Evolutionary conservation across 148 eudicot genomes (phyloP), one percentile per base, ranked within the genome.

Genomic region (Rhododendron henanense): DNA sequence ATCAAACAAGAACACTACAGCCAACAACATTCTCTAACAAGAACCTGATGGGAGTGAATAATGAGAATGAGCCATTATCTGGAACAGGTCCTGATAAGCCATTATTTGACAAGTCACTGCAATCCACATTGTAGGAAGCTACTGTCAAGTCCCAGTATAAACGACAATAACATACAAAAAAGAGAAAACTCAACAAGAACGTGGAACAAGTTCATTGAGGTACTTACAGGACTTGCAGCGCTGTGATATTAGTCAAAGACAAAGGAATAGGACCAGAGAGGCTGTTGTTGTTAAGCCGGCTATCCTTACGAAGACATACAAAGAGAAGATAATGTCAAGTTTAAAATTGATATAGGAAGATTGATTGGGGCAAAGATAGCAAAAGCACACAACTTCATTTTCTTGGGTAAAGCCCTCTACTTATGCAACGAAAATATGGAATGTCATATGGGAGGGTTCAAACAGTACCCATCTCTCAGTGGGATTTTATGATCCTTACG

Each of bases 1-100:
- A 44, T 75, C 73, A 65, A 39, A 59, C 69, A 77, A 73, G 67
- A 19, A 25, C 69, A 50, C 48, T 21, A 51, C 4, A 39, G 33
- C 14, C 39, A 65, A 41, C 39, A 69, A 69, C 44, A 65, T 13
- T 44, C 51, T 84, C 18, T 35, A 41, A 50, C 8, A 74, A 69
- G 14, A 86, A 93, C 95, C 95, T 93, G 89, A 89, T 90, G 80
- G 90, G 91, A 65, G 92, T 90, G 71, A 92, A 91, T 28, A 90
- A 79, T 80, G 92, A 90, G 83, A 92, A 92, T 21, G 94, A 91
- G 81, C 93, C 94, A 87, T 88, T 92, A 71, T 87, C 89, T 59
- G 94, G 94, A 85, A 91, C 88, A 74, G 57, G 50, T 84, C 94
- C 94, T 78, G 94, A 81, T 78, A 92, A 87, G 13, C 59, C 85